Percentiles rank a stretch among this genome's conserved stretches.
These are phyloP conservation scores for Prunus padus DNA, from an alignment of 306 rosid species.

Conservation along the genomic window DNA sequence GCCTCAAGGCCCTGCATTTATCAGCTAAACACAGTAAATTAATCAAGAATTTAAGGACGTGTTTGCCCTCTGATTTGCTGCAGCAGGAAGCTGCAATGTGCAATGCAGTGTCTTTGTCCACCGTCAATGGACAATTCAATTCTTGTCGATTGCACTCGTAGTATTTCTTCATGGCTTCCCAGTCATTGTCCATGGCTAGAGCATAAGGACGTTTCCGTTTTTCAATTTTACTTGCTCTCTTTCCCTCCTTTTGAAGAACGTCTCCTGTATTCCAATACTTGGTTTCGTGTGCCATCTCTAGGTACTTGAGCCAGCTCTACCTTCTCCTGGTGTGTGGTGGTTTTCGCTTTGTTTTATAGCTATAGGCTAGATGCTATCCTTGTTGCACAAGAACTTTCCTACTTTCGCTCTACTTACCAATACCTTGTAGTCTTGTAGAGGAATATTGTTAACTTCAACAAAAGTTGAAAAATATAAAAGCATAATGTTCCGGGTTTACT, in stretches of 20 bases:
- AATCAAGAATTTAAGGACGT: background rate
- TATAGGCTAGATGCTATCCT: too few relatives aligned
- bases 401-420: too few relatives aligned
- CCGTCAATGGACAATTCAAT: background rate
- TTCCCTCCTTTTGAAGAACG: background rate
- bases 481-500: too few relatives aligned
- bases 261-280: background rate
- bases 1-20: background rate
- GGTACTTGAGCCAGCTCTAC: background rate
- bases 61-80: background rate
- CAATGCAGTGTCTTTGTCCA: slow-evolving; percentile 10
- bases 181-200: background rate
- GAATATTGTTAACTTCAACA: too few relatives aligned
- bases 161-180: background rate
- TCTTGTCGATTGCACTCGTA: fast-evolving
- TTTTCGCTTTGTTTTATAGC: background rate
- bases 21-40: background rate
- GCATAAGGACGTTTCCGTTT: background rate
- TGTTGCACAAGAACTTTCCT: too few relatives aligned
- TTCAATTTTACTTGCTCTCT: background rate
- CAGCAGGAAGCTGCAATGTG: slow-evolving; percentile 9
- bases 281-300: too few relatives aligned
- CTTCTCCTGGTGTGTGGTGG: background rate
- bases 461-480: too few relatives aligned
- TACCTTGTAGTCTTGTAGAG: too few relatives aligned